Percentiles rank a stretch among this genome's conserved stretches.
Conservation (phyloP, 176 grass and related monocot genomes). For the Cenchrus americanus region DNA sequence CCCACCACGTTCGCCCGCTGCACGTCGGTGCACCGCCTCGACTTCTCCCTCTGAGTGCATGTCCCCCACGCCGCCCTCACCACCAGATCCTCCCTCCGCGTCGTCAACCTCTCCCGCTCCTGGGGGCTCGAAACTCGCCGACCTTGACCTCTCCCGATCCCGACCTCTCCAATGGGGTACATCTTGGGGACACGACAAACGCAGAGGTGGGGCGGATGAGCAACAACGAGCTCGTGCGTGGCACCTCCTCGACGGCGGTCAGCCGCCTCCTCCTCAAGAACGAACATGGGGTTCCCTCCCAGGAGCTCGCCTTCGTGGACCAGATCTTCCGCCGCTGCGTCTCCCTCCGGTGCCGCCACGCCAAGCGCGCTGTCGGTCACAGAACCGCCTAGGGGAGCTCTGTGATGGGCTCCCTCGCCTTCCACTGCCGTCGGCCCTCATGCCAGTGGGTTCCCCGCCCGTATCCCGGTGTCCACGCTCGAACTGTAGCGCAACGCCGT, state of each 20-base stretch:
- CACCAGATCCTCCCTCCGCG: background rate
- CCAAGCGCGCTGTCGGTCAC: no score
- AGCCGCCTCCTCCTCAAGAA: no score
- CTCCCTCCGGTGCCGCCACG: no score
- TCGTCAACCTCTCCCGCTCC: background rate
- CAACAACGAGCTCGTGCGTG: no score
- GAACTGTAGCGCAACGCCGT: background rate
- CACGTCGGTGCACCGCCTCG: no score
- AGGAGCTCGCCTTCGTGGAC: no score
- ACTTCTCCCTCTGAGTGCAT: background rate
- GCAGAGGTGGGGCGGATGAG: background rate
- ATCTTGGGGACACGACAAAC: background rate
- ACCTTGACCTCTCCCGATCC: background rate
- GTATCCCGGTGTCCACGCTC: background rate
- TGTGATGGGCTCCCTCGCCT: background rate
- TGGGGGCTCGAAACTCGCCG: background rate
- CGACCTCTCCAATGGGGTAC: background rate
- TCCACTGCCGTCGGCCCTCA: background rate
- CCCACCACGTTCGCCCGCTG: no score
- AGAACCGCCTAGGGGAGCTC: no score
- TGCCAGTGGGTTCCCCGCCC: background rate
- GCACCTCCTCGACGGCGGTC: no score
- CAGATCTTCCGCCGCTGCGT: no score
- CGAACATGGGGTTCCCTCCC: no score
- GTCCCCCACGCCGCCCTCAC: conserved; percentile 48